Base-by-base conservation (phyloP, 306 rosid species). In the Rosa rugosa region DNA sequence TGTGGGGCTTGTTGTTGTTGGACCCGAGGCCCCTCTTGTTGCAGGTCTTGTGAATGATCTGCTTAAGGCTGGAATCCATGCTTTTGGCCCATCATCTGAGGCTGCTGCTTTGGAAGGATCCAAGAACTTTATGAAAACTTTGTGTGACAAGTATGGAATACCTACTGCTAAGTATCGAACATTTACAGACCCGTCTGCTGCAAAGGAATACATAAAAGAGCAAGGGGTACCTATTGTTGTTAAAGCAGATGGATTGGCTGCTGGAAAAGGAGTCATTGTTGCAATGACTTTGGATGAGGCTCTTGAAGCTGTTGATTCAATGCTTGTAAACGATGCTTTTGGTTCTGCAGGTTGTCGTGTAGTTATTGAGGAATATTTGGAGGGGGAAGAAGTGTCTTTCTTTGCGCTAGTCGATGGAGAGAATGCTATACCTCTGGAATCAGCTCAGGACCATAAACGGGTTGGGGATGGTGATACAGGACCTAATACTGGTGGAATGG, bases 61-160 rank as follows among this genome's bases (percentile, higher is more conserved):
- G 72, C 82, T 76, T 71, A 71, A 85, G 85, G 94, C 85, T 75
- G 98, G 92, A 79, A 91, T 93, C 78, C 93, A 91, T 69, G 78
- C 99, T 45, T 95, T 95, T 86, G 98, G 99, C 54, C 99, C 99
- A 13, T 93, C 99, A 49, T 92, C 98, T 5, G 97, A 95, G 91
- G 97, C 98, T 69, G 93, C 98, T 88, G 97, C 98, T 66, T 88
- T 95, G 83, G 99, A 93, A 86, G 99, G 99, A 75, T 95, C 99
- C 47, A 95, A 95, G 86, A 89, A 88, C 71, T 95, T 95, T 89
- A 93, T 93, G 99, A 95, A 95, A 90, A 79, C 71, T 85, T 87
- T 95, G 87, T 95, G 98, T 76, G 92, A 95, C 77, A 93, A 91
- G 79, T 93, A 93, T 72, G 72, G 86, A 49, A 95, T 95, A 84